Conservation (phyloP, 768 basidiomycete genomes). For the Podaxis sp. region DNA sequence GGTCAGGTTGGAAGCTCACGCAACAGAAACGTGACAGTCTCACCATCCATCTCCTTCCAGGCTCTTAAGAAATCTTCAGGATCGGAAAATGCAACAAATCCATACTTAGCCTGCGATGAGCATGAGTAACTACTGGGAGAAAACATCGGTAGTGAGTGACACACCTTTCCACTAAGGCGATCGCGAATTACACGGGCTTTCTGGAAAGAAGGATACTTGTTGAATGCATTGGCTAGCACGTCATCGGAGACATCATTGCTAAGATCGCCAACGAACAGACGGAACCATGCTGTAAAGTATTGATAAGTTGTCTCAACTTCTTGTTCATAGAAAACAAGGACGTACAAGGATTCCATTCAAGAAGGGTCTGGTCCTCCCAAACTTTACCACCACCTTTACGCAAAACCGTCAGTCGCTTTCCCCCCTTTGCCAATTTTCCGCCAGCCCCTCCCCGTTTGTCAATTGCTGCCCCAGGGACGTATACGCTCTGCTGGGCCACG, state of each 20-base stretch:
- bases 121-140: constrained; percentile 1
- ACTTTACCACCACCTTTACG: constrained; percentile 94
- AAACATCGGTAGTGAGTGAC: constrained; percentile 22
- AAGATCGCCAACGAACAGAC: constrained; percentile 95
- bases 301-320: constrained; percentile 4
- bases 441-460: constrained; percentile 85
- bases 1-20: neutral
- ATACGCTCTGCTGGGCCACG: constrained; percentile 86
- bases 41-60: constrained; percentile 99
- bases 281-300: constrained; percentile 79
- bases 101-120: constrained; percentile 77
- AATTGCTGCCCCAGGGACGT: constrained; percentile 88
- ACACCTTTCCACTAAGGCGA: constrained; percentile 83
- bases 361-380: constrained; percentile 96
- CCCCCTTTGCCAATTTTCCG: constrained; percentile 83
- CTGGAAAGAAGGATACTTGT: constrained; percentile 87
- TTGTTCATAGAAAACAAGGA: constrained; percentile 15
- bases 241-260: constrained; percentile 99
- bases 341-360: constrained; percentile 97
- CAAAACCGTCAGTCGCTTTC: constrained; percentile 89
- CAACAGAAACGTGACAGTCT: constrained; percentile 18
- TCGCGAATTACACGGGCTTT: constrained; percentile 96
- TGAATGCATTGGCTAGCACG: constrained; percentile 88
- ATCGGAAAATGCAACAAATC: constrained; percentile 96
- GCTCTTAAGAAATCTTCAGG: constrained; percentile 98